Percentiles rank a stretch among this genome's conserved stretches.
These are phyloP conservation scores for Polychytrium aggregatum DNA, from an alignment of 192 early-diverging fungal genomes.

Conservation along the genomic window DNA sequence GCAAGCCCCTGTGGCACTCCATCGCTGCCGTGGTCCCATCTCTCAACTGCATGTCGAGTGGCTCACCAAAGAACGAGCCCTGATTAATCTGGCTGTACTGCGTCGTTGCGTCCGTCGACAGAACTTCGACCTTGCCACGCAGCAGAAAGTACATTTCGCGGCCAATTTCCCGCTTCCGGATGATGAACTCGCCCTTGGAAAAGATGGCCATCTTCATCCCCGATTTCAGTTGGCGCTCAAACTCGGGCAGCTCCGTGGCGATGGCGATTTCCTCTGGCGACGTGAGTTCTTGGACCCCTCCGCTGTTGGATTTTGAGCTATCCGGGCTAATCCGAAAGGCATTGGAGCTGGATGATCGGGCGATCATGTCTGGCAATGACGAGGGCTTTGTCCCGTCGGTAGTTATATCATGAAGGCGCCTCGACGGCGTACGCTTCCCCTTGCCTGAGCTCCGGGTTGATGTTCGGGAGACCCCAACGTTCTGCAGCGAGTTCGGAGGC, in stretches of 20 bases:
- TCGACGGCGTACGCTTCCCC: too few species aligned
- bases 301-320: too few species aligned
- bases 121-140: conserved; percentile 32
- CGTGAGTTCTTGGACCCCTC: too few species aligned
- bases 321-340: too few species aligned
- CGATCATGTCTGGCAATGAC: too few species aligned
- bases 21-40: not conserved
- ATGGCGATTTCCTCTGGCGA: conserved; percentile 4
- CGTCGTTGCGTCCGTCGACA: conserved; percentile 21
- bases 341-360: too few species aligned
- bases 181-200: conserved; percentile 22
- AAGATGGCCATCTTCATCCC: conserved; percentile 25
- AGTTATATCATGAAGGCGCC: too few species aligned
- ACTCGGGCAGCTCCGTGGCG: conserved; percentile 19
- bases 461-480: too few species aligned
- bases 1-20: not conserved
- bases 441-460: too few species aligned
- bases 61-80: conserved; percentile 35
- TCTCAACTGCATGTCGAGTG: too few species aligned
- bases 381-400: too few species aligned
- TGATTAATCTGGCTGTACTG: conserved; percentile 22
- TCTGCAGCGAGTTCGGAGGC: too few species aligned
- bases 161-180: conserved; percentile 28
- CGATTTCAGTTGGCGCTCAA: conserved; percentile 22
- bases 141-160: conserved; percentile 34